Base-by-base conservation (phyloP, 805 yeast species). In the Cyberlindnera bimundalis region DNA sequence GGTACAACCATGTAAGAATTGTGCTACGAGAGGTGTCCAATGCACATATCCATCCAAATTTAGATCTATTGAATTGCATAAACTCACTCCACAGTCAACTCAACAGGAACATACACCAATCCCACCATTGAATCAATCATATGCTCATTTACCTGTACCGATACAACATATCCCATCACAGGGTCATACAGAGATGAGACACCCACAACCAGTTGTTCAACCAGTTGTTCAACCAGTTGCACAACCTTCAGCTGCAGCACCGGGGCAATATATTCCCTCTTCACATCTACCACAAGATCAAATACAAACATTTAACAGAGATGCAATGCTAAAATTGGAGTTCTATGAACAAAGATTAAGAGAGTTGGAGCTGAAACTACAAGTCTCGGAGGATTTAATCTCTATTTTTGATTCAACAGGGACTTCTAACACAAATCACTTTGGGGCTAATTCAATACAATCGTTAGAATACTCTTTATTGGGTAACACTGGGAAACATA, bases 21-120 rank as follows among this genome's bases (percentile, higher is more conserved):
- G 60, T 29, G 2, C 33, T 4, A 29, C 40, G 6, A 41, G 46
- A 31, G 35, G 38, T 0, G 37, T 52, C 6, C 9, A 13, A 4
- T 56, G 60, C 21, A 25, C 46, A 2, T 56, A 47, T 34, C 60
- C 60, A 2, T 25, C 46, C 6, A 51, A 48, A 30, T 56, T 56
- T 40, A 36, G 60, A 27, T 52, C 60, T 4, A 45, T 54, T 2
- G 53, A 52, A 5, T 33, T 55, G 2, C 36, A 38, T 34, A 45
- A 44, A 36, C 31, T 47, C 10, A 29, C 36, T 10, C 21, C 28
- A 23, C 5, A 17, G 13, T 12, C 24, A 4, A 3, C 17, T 7
- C 20, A 15, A 17, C 32, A 29, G 21, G 21, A 15, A 17, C 4
- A 29, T 17, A 3, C 11, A 16, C 29, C 8, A 7, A 29, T 4